phyloP scores from a whole-genome alignment of 768 basidiomycete genomes.

The Paxillus ammoniavirescens region DNA sequence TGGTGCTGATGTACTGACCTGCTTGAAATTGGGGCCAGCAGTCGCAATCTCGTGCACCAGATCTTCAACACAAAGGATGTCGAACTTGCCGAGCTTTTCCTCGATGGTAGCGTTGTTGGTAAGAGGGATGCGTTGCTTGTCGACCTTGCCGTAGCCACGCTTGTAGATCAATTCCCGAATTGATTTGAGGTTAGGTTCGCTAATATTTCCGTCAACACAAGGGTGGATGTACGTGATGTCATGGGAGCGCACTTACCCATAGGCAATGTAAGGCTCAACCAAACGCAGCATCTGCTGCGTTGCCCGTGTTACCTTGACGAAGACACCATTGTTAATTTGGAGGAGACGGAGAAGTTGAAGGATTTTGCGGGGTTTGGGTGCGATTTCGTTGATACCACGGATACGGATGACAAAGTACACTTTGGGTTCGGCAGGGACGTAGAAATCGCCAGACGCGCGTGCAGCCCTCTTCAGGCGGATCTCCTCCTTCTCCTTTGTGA shows the following conservation, averaged over 20 bases:
- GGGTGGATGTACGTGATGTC: not conserved
- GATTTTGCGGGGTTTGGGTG: conserved; percentile 99
- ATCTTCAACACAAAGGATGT: conserved; percentile 96
- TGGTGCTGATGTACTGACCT: conserved; percentile 49
- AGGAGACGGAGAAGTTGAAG: conserved; percentile 96
- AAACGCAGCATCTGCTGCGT: conserved; percentile 98
- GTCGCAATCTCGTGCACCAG: conserved; percentile 96
- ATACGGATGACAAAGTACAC: conserved; percentile 98
- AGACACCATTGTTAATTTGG: conserved; percentile 99
- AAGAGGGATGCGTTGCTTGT: conserved; percentile 97
- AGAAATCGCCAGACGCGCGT: conserved; percentile 90
- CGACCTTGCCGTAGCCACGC: conserved; percentile 97
- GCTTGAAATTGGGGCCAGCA: conserved; percentile 98
- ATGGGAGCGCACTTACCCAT: conserved; percentile 61
- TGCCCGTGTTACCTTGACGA: conserved; percentile 94
- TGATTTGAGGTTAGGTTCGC: conserved; percentile 95
- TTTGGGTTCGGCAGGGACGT: conserved; percentile 95
- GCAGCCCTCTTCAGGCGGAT: conserved; percentile 93
- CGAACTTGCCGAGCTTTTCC: conserved; percentile 83
- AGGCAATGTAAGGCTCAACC: conserved; percentile 96
- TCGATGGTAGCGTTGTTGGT: conserved; percentile 94
- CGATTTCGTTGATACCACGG: conserved; percentile 99
- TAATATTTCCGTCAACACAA: conserved; percentile 27
- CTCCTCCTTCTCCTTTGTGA: conserved; percentile 91
- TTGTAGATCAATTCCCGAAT: conserved; percentile 99